Base-by-base conservation (phyloP, 352 stramenopile species). In the Globisporangium acanthophoron region DNA sequence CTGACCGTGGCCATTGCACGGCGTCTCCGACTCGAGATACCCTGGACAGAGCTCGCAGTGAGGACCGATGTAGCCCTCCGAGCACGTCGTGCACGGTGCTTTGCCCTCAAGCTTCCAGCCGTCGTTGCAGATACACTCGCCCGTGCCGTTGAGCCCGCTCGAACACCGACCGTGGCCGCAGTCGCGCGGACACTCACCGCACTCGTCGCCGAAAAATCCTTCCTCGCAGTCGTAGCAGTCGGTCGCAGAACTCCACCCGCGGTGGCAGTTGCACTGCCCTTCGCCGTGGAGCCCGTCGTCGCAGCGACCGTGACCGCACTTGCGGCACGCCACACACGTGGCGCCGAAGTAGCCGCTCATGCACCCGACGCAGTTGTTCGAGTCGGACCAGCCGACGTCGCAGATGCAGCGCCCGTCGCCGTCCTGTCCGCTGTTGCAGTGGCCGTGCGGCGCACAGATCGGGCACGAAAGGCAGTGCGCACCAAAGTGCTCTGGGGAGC, bases 361-460 rank as follows among this genome's bases (percentile, higher is more conserved):
- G 55, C 87, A 96, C 8, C 85, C 83, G 44, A 94, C 87, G 55
- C 87, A 96, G 52, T 93, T 92, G 68, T 92, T 92, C 13, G 85
- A 96, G 56, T 91, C 77, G 13, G 84, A 91, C 83, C 85, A 96
- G 11, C 85, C 87, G 24, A 85, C 61, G 35, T 93, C 79, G 59
- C 87, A 96, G 35, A 93, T 92, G 52, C 87, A 96, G 2, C 80
- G 74, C 0, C 87, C 87, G 29, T 94, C 83, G 44, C 87, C 85
- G 47, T 94, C 82, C 20, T 82, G 80, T 5, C 85, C 85, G 6
- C 78, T 86, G 57, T 92, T 92, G 62, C 85, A 94, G 54, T 88
- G 85, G 7, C 85, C 85, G 53, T 94, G 85, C 11, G 85, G 85
- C 5, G 83, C 82, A 57, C 85, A 94, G 40, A 94, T 94, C 48